Percentiles rank a stretch among this genome's conserved stretches.
phyloP scores from a whole-genome alignment of 768 basidiomycete genomes.

The Russula dissimulans region DNA sequence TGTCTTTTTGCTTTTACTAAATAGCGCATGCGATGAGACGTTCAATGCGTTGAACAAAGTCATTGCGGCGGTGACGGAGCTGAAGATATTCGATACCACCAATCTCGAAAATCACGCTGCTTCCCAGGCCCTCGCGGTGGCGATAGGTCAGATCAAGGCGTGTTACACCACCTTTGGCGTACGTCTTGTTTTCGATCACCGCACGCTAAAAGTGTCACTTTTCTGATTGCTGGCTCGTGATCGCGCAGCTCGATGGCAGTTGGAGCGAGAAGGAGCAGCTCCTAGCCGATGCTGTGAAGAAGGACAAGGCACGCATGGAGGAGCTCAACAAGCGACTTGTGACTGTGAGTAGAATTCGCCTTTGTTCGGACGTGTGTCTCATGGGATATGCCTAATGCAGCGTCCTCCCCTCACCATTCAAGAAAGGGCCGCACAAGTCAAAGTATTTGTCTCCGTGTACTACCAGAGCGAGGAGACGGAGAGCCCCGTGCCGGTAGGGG shows the following conservation, averaged over 20 bases:
- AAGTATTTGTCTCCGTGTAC: not conserved
- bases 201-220: too few relatives aligned
- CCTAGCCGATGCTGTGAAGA: not conserved
- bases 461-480: not conserved
- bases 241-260: not conserved
- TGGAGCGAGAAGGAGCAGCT: not conserved
- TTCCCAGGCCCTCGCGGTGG: not conserved
- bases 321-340: not conserved
- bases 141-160: not conserved
- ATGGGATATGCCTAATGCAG: not conserved
- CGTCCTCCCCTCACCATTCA: not conserved
- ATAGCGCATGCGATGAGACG: conserved; percentile 8
- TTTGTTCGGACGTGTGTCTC: not conserved
- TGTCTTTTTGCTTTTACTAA: not conserved
- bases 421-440: not conserved
- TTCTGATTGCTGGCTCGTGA: not conserved
- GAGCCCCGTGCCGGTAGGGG: too few relatives aligned
- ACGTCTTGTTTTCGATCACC: not conserved
- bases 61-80: conserved; percentile 1
- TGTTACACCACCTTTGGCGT: conserved; percentile 7
- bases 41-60: not conserved
- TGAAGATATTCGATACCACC: conserved; percentile 2
- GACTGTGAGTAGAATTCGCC: not conserved
- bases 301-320: conserved; percentile 9
- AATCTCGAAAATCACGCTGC: conserved; percentile 7